Percentiles rank a stretch among this genome's conserved stretches.
Evolutionary conservation across 805 yeast genomes (phyloP).

Genomic region (Wickerhamomyces chaumierensis): DNA sequence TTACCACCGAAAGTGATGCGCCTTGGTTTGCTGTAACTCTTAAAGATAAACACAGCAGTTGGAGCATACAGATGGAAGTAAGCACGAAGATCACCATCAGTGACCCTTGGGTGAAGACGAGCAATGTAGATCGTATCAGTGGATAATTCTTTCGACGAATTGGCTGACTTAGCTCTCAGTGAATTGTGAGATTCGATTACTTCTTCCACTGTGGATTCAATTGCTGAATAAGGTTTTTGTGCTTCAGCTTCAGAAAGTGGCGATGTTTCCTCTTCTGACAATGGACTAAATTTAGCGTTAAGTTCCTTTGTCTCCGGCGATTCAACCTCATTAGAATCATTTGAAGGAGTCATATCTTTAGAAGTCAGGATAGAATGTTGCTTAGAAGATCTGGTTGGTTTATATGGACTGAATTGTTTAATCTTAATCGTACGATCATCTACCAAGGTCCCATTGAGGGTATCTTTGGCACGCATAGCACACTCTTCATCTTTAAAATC

Average conservation of each 20-base stretch:
- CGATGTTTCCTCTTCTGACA: too few relatives aligned
- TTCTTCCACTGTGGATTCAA: too few relatives aligned
- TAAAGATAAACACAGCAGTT: slow-evolving; percentile 35
- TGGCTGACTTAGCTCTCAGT: not conserved
- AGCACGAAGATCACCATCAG: slow-evolving; percentile 33
- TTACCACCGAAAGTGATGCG: slow-evolving; percentile 22
- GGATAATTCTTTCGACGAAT: slow-evolving; percentile 19
- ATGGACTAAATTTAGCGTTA: too few relatives aligned
- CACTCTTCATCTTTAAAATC: slow-evolving; percentile 58
- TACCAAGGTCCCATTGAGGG: slow-evolving; percentile 50
- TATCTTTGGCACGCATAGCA: slow-evolving; percentile 54
- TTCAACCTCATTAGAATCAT: too few relatives aligned
- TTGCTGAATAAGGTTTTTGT: too few relatives aligned
- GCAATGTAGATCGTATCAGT: slow-evolving; percentile 35
- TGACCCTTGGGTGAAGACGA: slow-evolving; percentile 26
- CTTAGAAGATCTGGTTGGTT: slow-evolving; percentile 14
- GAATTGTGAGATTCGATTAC: not conserved
- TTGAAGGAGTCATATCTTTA: not conserved
- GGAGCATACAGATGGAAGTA: slow-evolving; percentile 35
- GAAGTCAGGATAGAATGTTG: not conserved
- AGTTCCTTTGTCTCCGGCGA: too few relatives aligned
- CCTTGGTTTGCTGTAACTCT: slow-evolving; percentile 20
- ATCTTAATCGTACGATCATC: slow-evolving; percentile 29
- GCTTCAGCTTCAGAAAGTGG: not conserved
- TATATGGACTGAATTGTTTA: slow-evolving; percentile 32